Conservation (phyloP, 345 rosid genomes). For the Firmiana major region DNA sequence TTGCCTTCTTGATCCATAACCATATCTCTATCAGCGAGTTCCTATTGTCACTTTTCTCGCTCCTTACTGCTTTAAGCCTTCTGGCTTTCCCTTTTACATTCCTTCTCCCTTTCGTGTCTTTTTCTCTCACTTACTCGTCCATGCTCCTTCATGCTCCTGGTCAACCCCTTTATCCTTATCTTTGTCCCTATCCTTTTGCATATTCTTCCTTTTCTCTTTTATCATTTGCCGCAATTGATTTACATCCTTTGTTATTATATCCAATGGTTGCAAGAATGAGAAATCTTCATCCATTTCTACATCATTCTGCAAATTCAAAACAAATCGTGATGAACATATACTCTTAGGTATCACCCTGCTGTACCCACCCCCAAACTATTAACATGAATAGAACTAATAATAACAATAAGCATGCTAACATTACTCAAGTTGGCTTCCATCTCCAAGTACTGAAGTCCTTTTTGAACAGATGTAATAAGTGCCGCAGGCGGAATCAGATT, state of each 20-base stretch:
- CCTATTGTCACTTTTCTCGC: slow-evolving; percentile 62
- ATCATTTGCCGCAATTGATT: slow-evolving; percentile 68
- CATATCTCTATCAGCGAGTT: slow-evolving; percentile 46
- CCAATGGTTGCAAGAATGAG: slow-evolving; percentile 94
- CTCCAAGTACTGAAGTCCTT: slow-evolving; percentile 96
- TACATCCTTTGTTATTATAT: slow-evolving; percentile 90
- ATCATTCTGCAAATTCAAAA: slow-evolving; percentile 60
- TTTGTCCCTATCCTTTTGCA: slow-evolving; percentile 58
- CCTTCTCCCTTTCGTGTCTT: slow-evolving; percentile 61
- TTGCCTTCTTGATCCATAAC: slow-evolving; percentile 50
- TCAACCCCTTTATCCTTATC: slow-evolving; percentile 57
- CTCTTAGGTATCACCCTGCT: background rate
- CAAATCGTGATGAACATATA: slow-evolving; percentile 29
- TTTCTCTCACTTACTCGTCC: slow-evolving; percentile 65
- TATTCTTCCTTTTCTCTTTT: slow-evolving; percentile 64
- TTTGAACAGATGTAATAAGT: slow-evolving; percentile 82
- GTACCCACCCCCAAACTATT: too few species aligned
- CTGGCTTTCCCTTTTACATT: slow-evolving; percentile 29
- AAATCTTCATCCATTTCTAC: slow-evolving; percentile 89
- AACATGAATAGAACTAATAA: slow-evolving; percentile 8
- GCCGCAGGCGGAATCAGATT: slow-evolving; percentile 96
- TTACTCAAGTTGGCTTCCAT: slow-evolving; percentile 94
- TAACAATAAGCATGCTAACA: slow-evolving; percentile 46
- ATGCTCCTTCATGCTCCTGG: slow-evolving; percentile 56
- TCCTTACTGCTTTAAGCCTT: slow-evolving; percentile 58